Conservation (phyloP, 345 rosid genomes). For the Salix suchowensis region DNA sequence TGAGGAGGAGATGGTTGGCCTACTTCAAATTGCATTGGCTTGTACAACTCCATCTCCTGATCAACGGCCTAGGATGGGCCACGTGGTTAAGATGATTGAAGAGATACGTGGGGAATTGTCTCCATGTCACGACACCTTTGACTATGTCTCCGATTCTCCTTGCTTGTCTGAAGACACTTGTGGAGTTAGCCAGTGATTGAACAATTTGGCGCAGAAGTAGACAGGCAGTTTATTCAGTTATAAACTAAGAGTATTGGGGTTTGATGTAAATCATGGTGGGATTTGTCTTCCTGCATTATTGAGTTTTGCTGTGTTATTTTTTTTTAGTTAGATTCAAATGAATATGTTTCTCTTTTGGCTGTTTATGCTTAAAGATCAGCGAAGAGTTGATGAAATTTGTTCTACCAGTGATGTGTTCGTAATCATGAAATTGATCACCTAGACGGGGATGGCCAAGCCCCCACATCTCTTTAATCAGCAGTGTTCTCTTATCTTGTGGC, state of each 20-base stretch:
- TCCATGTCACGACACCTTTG: constrained; percentile 52
- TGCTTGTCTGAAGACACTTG: constrained; percentile 69
- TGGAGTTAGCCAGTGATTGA: constrained; percentile 51
- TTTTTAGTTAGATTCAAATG: too few relatives aligned
- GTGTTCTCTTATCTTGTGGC: too few relatives aligned
- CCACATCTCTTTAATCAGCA: too few relatives aligned
- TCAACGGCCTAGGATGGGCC: constrained; percentile 59
- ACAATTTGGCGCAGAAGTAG: background rate
- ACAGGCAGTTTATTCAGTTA: background rate
- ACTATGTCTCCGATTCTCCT: constrained; percentile 72
- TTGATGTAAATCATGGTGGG: constrained; percentile 3
- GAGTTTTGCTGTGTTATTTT: background rate
- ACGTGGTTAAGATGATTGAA: constrained; percentile 70
- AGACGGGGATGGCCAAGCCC: too few relatives aligned
- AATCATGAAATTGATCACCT: too few relatives aligned
- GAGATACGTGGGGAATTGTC: constrained; percentile 61
- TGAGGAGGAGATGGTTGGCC: constrained; percentile 81
- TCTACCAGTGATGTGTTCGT: too few relatives aligned
- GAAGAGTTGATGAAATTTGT: too few relatives aligned
- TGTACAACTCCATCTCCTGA: constrained; percentile 48
- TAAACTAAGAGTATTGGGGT: background rate
- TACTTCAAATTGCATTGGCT: constrained; percentile 65
- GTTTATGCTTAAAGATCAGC: too few relatives aligned
- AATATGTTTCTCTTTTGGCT: too few relatives aligned
- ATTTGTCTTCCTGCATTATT: background rate